Evolutionary conservation across 495 filamentous ascomycete genomes (phyloP).

Genomic region (Pseudoneurospora amorphoporcata): DNA sequence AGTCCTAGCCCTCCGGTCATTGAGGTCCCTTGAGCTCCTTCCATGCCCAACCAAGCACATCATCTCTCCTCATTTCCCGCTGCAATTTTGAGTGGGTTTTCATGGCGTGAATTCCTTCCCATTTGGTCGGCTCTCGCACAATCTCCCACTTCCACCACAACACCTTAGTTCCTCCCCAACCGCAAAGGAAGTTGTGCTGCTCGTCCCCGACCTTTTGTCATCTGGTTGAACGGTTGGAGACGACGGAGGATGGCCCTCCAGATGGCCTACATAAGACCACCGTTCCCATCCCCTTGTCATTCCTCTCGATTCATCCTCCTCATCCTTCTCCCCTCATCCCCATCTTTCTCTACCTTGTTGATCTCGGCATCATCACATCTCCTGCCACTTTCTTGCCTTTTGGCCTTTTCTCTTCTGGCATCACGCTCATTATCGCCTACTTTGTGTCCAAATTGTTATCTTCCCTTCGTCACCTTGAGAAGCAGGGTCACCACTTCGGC

Average conservation of each 20-base stretch:
- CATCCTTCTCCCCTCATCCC: neutral
- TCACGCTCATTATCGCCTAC: constrained; percentile 8
- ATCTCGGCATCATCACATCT: neutral
- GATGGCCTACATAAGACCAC: neutral
- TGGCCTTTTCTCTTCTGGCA: constrained; percentile 7
- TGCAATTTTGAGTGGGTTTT: neutral
- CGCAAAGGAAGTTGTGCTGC: neutral
- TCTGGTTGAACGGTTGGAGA: neutral
- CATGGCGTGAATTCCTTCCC: neutral
- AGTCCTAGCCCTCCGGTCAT: neutral
- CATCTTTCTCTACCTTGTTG: constrained; percentile 2
- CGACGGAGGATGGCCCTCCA: neutral
- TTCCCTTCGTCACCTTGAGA: neutral
- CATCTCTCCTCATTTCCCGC: neutral
- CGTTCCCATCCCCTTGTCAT: neutral
- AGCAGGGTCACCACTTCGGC: neutral
- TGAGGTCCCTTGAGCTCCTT: neutral
- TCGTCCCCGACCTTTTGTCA: neutral
- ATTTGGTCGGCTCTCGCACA: neutral
- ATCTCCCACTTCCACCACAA: neutral
- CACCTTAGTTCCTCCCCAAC: neutral
- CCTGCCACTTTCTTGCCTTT: neutral
- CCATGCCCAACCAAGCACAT: neutral
- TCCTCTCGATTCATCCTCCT: neutral
- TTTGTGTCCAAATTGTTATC: constrained; percentile 4